A percentile compares a stretch with the other conserved stretches of the same genome.
phyloP scores from a whole-genome alignment of 2,329 filamentous ascomycete genomes.

The Colletotrichum navitas region DNA sequence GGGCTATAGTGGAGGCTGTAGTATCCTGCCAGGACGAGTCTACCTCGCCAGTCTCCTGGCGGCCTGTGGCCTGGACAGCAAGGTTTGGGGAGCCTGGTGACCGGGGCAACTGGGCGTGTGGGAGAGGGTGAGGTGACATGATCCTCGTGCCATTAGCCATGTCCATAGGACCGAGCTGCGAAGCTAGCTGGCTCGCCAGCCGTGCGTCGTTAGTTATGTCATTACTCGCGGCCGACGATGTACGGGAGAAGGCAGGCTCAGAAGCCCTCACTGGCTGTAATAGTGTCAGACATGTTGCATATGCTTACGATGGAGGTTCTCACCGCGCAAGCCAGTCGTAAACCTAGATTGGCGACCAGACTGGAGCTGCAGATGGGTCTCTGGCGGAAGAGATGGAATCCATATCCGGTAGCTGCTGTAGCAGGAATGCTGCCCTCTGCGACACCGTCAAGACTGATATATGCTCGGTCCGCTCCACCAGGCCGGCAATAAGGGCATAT shows the following conservation, averaged over 20 bases:
- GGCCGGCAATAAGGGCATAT: conserved; percentile 65
- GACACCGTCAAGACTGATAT: conserved; percentile 64
- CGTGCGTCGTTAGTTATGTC: background rate
- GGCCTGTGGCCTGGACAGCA: background rate
- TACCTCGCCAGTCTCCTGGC: background rate
- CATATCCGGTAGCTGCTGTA: conserved; percentile 63
- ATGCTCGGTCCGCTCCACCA: conserved; percentile 57
- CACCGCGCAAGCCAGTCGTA: conserved; percentile 54
- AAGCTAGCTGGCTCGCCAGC: conserved; percentile 6
- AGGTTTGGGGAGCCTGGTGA: conserved; percentile 31
- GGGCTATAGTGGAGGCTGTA: background rate
- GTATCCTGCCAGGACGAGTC: conserved; percentile 28
- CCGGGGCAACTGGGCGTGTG: conserved; percentile 27
- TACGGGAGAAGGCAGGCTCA: background rate
- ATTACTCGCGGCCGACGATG: background rate
- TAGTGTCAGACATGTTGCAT: background rate
- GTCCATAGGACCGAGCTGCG: background rate
- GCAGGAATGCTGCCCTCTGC: conserved; percentile 63
- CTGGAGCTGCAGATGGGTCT: conserved; percentile 59
- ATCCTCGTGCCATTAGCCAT: background rate
- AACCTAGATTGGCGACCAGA: conserved; percentile 57
- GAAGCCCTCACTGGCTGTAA: conserved; percentile 6
- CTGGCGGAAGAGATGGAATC: conserved; percentile 60
- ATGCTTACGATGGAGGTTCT: conserved; percentile 18
- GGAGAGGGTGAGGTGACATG: background rate